Evolutionary conservation across 1,284 basidiomycete genomes (phyloP).

Genomic region (Termitomyces sp.): DNA sequence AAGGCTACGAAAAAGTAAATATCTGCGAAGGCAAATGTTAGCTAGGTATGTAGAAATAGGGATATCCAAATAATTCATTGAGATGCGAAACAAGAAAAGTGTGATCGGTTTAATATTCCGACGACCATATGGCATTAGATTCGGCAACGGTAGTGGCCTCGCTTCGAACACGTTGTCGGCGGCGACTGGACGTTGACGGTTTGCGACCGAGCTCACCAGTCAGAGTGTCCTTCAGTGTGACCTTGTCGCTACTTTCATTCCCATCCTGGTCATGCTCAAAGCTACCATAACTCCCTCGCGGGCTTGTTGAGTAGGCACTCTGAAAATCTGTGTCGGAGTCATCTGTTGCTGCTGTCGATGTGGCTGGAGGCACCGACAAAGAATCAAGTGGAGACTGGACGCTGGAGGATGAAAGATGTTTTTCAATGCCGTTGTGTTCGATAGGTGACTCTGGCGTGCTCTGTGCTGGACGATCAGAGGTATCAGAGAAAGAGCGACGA

Average conservation of each 20-base stretch:
- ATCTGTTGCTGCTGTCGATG: conserved; percentile 44
- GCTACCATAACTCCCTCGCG: conserved; percentile 55
- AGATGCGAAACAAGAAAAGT: not conserved
- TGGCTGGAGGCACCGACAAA: conserved; percentile 32
- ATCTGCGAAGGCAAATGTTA: not conserved
- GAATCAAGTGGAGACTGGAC: conserved; percentile 25
- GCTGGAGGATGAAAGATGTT: conserved; percentile 26
- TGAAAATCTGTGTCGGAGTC: conserved; percentile 83
- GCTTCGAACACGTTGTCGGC: conserved; percentile 41
- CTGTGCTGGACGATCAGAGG: not conserved
- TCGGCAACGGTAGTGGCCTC: conserved; percentile 35
- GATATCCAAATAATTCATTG: not conserved
- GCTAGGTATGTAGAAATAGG: not conserved
- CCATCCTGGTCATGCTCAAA: conserved; percentile 25
- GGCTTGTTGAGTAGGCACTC: conserved; percentile 74
- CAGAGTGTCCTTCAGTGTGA: conserved; percentile 8
- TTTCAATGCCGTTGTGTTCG: conserved; percentile 25
- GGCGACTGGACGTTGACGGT: conserved; percentile 18
- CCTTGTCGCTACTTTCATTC: conserved; percentile 17
- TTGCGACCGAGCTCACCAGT: conserved; percentile 21
- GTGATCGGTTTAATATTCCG: too few species aligned
- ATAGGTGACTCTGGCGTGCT: conserved; percentile 19
- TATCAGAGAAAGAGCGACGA: conserved; percentile 28
- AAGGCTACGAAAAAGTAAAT: not conserved
- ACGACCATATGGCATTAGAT: conserved; percentile 25